Conservation (phyloP, 148 eudicot genomes). For the Drosera capensis region DNA sequence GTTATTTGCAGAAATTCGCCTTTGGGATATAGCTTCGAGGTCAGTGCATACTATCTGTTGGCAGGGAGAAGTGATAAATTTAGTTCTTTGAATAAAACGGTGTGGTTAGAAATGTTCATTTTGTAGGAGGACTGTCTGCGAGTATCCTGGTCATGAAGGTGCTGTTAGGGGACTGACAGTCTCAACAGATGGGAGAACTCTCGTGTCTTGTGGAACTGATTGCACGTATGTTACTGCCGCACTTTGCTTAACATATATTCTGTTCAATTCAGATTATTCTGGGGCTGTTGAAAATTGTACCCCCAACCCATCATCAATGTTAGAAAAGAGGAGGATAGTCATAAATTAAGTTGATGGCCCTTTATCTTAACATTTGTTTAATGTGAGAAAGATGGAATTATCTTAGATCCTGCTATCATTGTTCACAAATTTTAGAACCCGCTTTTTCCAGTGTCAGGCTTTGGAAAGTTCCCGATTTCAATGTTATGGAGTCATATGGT, state of each 20-base stretch:
- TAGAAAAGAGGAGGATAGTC: too few species aligned
- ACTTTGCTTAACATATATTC: too few species aligned
- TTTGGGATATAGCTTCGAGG: conserved; percentile 94
- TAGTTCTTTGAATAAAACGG: conserved; percentile 2
- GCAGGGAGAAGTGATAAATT: too few species aligned
- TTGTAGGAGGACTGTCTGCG: conserved; percentile 64
- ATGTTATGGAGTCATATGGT: conserved; percentile 26
- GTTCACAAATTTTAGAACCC: background rate
- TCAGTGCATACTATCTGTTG: too few species aligned
- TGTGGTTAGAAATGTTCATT: background rate
- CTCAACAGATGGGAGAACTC: conserved; percentile 77
- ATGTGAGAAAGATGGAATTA: too few species aligned
- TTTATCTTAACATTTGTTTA: too few species aligned
- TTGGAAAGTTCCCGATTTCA: conserved; percentile 68
- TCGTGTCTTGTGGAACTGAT: conserved; percentile 93
- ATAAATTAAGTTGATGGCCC: too few species aligned
- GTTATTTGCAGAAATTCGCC: conserved; percentile 67
- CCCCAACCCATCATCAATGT: too few species aligned
- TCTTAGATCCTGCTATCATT: background rate
- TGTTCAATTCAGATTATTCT: too few species aligned
- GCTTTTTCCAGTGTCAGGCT: conserved; percentile 55
- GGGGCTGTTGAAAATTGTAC: too few species aligned
- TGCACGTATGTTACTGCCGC: conserved; percentile 78
- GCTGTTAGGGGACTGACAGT: conserved; percentile 66
- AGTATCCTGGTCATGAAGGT: conserved; percentile 84